phyloP scores from a whole-genome alignment of 2,329 filamentous ascomycete species.

The Verticillium isaacii region DNA sequence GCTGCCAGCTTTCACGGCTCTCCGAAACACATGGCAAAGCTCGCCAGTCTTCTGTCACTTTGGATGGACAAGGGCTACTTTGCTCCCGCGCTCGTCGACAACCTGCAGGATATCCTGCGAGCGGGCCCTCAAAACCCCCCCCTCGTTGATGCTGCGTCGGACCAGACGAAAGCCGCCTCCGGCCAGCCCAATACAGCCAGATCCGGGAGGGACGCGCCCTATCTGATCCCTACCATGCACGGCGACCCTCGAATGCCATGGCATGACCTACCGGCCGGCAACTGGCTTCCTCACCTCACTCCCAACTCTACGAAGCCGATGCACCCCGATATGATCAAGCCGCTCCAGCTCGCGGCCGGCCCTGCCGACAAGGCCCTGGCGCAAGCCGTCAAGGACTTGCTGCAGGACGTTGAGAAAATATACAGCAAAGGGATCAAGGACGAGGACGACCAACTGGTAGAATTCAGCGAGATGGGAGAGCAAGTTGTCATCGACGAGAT shows the following conservation, averaged over 20 bases:
- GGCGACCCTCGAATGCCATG: slow-evolving; percentile 70
- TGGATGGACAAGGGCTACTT: slow-evolving; percentile 70
- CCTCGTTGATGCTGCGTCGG: slow-evolving; percentile 11
- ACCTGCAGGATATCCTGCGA: slow-evolving; percentile 55
- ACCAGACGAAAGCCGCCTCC: slow-evolving; percentile 10
- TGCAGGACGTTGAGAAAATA: slow-evolving; percentile 65
- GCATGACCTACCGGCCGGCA: slow-evolving; percentile 79
- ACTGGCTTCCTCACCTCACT: slow-evolving; percentile 73
- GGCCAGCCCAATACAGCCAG: slow-evolving; percentile 21
- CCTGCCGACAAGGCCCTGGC: slow-evolving; percentile 63
- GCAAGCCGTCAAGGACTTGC: slow-evolving; percentile 63
- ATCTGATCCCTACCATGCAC: slow-evolving; percentile 69
- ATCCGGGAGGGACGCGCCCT: slow-evolving; percentile 55
- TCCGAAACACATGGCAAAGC: slow-evolving; percentile 61
- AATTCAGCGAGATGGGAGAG: slow-evolving; percentile 72
- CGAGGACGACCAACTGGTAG: slow-evolving; percentile 41
- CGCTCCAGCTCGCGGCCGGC: slow-evolving; percentile 64
- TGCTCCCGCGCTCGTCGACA: slow-evolving; percentile 42
- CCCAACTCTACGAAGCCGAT: slow-evolving; percentile 73
- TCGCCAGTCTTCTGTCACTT: slow-evolving; percentile 59
- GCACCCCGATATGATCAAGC: slow-evolving; percentile 64
- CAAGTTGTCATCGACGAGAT: slow-evolving; percentile 58
- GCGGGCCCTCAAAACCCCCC: neutral
- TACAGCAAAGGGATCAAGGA: slow-evolving; percentile 49
- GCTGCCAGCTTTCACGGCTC: slow-evolving; percentile 54